A percentile compares a stretch with the other conserved stretches of the same genome.
phyloP scores from a whole-genome alignment of 306 rosid species.

The Cucurbita moschata region DNA sequence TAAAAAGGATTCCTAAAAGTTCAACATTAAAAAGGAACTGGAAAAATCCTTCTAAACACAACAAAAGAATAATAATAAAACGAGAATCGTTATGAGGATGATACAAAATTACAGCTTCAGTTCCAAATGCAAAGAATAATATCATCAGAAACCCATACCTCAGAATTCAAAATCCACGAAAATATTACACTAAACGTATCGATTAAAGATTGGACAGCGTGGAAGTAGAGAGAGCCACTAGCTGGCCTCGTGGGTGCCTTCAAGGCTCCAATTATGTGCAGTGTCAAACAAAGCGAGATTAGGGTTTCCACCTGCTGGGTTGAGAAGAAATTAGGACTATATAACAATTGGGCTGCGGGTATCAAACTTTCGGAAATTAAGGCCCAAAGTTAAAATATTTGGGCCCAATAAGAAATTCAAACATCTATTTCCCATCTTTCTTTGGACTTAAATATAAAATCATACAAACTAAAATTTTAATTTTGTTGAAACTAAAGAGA shows the following conservation, averaged over 20 bases:
- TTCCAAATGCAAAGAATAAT: not conserved
- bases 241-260: not conserved
- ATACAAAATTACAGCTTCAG: not conserved
- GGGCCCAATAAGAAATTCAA: too few relatives aligned
- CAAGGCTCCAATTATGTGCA: not conserved
- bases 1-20: not conserved
- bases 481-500: too few relatives aligned
- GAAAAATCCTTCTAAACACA: not conserved
- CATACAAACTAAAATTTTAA: too few relatives aligned
- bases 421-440: too few relatives aligned
- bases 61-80: not conserved
- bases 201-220: not conserved
- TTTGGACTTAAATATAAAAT: too few relatives aligned
- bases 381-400: not conserved
- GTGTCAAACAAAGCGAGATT: not conserved
- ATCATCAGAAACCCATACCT: not conserved
- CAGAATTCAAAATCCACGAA: not conserved
- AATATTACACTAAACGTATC: not conserved
- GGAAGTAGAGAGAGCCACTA: not conserved
- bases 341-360: not conserved
- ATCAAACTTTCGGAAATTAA: not conserved
- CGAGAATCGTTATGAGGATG: not conserved
- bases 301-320: too few relatives aligned
- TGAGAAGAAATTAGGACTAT: too few relatives aligned
- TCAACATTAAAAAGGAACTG: not conserved